Base-by-base conservation (phyloP, 345 rosid genomes). In the Moricandia moricandioides region DNA sequence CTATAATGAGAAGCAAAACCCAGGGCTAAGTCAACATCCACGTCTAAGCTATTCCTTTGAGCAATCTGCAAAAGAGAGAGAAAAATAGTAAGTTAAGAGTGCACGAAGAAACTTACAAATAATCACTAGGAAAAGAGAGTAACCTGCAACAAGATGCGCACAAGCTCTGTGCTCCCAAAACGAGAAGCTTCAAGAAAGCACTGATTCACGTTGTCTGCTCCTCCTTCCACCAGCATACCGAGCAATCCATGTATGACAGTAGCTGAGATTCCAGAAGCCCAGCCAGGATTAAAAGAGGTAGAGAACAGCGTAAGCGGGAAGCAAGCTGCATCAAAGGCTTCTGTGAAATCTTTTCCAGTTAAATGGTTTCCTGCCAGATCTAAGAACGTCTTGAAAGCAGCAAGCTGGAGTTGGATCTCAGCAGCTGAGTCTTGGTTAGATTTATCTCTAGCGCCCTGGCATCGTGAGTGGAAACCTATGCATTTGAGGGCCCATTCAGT, bases 141-240 rank as follows among this genome's bases (percentile, higher is more conserved):
- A 79, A 91, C 98, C 98, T 89, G 94, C 79, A 94, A n/a, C 69
- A 94, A 80, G 62, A 94, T 90, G 71, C 97, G 92, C 59, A 94
- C 98, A 57, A 94, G 97, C 83, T 94, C 98, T 69, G 97, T 94
- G 82, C 99, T 91, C 6, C 99, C 99, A 65, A 95, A 95, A 52
- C 97, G 93, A 61, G 99, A 95, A 81, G 99, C 99, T 83, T 95
- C 99, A 69, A 92, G 97, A 73, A 95, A 95, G 79, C 97, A 91
- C 82, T 91, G 97, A 26, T 92, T 90, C 13, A 95, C 97, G 63
- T 92, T 90, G 83, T 95, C 99, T 6, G 99, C 97, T 13, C 97
- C 97, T 6, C 97, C 97, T 75, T 91, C 97, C 11, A 95, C 99
- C 78, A 95, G 74, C 88, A 95, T 79, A 74, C 93, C 88, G 71